These are phyloP conservation scores for Exophiala alcalophila DNA, from an alignment of 2,329 filamentous ascomycete genomes.

Conservation along the genomic window DNA sequence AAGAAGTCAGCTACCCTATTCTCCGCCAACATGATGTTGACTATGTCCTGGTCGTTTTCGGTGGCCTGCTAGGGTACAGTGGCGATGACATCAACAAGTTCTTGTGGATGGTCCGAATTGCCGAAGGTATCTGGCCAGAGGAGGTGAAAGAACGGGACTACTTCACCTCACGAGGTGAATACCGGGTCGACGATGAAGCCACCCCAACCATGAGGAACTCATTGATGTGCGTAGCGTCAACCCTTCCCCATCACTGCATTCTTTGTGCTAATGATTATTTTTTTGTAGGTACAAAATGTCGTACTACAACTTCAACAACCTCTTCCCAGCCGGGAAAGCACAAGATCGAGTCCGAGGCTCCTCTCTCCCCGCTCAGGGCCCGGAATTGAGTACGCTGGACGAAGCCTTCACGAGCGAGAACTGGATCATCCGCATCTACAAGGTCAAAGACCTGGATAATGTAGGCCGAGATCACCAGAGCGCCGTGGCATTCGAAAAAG, in stretches of 20 bases:
- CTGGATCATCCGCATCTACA: conserved; percentile 99
- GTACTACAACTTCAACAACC: conserved; percentile 91
- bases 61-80: conserved; percentile 91
- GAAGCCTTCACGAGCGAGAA: conserved; percentile 99
- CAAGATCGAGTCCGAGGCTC: conserved; percentile 82
- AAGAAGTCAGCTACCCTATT: conserved; percentile 98
- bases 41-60: conserved; percentile 97
- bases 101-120: conserved; percentile 99
- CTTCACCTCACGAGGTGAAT: conserved; percentile 91
- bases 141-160: conserved; percentile 96
- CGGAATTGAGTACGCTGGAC: conserved; percentile 82
- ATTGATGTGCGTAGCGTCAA: conserved; percentile 71
- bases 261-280: no score
- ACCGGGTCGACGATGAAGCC: conserved; percentile 87
- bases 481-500: conserved; percentile 53
- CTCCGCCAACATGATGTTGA: conserved; percentile 98
- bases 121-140: conserved; percentile 99
- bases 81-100: conserved; percentile 99
- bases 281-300: conserved; percentile 95
- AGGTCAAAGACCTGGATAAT: conserved; percentile 98
- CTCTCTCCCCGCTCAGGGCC: conserved; percentile 76
- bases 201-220: conserved; percentile 99
- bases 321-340: conserved; percentile 90
- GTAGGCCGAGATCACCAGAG: conserved; percentile 80
- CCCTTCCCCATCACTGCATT: no score